Evolutionary conservation across 75 land plant species (phyloP).

Genomic region (Isoetes taiwanensis): DNA sequence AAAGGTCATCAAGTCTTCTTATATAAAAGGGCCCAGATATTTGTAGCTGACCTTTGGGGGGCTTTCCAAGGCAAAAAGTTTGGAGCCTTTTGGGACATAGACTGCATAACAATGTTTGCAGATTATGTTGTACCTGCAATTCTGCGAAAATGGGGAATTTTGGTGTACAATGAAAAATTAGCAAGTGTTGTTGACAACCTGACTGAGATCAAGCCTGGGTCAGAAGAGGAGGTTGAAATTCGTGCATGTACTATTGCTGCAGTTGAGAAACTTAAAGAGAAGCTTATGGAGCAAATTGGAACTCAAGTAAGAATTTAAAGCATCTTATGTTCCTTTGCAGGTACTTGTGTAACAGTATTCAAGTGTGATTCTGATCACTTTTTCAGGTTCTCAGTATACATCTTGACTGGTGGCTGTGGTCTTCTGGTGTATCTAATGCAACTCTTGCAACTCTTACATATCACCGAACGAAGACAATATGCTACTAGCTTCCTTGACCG

Average conservation of each 20-base stretch:
- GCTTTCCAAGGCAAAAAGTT: constrained; percentile 78
- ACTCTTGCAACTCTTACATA: constrained; percentile 32
- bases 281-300: constrained; percentile 38
- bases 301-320: constrained; percentile 43
- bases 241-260: constrained; percentile 86
- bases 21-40: constrained; percentile 97
- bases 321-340: not conserved
- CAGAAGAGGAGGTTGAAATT: constrained; percentile 87
- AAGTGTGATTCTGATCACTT: not conserved
- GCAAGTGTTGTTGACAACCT: constrained; percentile 42
- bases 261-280: constrained; percentile 76
- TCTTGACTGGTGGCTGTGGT: constrained; percentile 96
- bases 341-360: not conserved
- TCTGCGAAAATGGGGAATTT: constrained; percentile 62
- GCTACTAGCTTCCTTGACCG: no score
- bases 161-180: constrained; percentile 50
- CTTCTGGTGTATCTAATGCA: constrained; percentile 44
- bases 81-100: constrained; percentile 72
- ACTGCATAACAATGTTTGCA: constrained; percentile 75
- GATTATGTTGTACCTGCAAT: constrained; percentile 96
- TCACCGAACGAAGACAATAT: constrained; percentile 80
- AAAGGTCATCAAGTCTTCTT: constrained; percentile 89
- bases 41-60: constrained; percentile 92
- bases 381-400: constrained; percentile 75
- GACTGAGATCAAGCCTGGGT: constrained; percentile 57